phyloP scores from a whole-genome alignment of 23 red algal genomes.

The Cyanidioschyzon merolae region DNA sequence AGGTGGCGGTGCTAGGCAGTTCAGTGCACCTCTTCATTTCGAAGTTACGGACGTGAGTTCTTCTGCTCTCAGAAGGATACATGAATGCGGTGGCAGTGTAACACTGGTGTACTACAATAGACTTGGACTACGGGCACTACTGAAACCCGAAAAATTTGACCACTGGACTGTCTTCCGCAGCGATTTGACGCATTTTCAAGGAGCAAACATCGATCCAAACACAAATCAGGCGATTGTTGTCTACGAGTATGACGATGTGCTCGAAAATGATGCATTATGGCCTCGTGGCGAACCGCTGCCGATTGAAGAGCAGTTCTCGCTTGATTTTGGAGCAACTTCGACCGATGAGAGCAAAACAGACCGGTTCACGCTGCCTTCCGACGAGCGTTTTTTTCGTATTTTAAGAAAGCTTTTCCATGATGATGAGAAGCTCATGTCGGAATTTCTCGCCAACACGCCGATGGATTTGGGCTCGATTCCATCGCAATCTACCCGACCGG shows the following conservation, averaged over 20 bases:
- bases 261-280: neutral
- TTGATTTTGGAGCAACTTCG: neutral
- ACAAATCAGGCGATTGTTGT: neutral
- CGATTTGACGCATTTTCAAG: slow-evolving; percentile 5
- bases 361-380: neutral
- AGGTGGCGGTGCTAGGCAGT: neutral
- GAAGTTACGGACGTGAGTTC: neutral
- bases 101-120: slow-evolving; percentile 54
- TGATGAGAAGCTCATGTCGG: neutral
- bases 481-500: neutral
- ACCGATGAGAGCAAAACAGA: neutral
- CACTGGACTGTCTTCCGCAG: neutral
- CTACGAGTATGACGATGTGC: neutral
- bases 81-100: slow-evolving; percentile 34
- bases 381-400: neutral
- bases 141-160: slow-evolving; percentile 50
- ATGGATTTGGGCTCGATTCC: neutral
- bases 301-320: neutral
- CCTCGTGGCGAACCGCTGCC: neutral
- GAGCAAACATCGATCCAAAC: neutral
- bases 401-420: neutral
- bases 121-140: slow-evolving; percentile 36
- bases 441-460: neutral
- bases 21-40: neutral
- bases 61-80: neutral